A percentile compares a stretch with the other conserved stretches of the same genome.
These are phyloP conservation scores for Salvia rosmarinus DNA, from an alignment of 257 asterid species.

Conservation along the genomic window DNA sequence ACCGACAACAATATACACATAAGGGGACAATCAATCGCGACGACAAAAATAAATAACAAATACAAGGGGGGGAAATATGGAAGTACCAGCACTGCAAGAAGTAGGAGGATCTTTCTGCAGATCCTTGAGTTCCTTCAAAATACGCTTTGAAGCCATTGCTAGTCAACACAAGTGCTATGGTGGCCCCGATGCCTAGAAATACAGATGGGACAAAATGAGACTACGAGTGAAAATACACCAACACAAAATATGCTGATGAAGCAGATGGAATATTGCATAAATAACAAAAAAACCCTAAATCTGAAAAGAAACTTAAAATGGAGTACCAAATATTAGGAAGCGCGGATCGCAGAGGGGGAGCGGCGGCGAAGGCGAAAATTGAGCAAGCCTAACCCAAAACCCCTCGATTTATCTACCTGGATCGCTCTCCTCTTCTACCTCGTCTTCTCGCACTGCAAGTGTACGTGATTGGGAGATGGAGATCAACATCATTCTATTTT, in stretches of 20 bases:
- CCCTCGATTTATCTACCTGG: conserved; percentile 17
- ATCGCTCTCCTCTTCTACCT: not conserved
- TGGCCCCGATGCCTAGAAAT: conserved; percentile 1
- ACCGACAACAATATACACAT: not conserved
- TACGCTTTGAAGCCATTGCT: conserved; percentile 50
- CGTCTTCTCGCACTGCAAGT: not conserved
- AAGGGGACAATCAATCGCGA: not conserved
- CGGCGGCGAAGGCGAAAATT: conserved; percentile 24
- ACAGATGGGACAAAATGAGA: not conserved
- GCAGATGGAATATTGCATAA: not conserved
- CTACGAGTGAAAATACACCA: not conserved
- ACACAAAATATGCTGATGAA: too few relatives aligned
- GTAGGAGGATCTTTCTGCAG: conserved; percentile 47
- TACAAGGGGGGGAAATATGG: not conserved
- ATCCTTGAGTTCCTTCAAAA: conserved; percentile 48
- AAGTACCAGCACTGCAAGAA: conserved; percentile 41
- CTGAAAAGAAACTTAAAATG: not conserved
- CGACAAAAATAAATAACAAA: not conserved
- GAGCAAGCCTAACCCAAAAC: conserved; percentile 21
- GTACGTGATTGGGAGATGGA: not conserved
- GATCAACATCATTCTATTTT: conserved; percentile 6
- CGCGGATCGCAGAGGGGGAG: conserved; percentile 25
- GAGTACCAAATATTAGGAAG: conserved; percentile 25
- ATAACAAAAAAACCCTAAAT: conserved; percentile 6
- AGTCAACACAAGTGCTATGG: conserved; percentile 13